Conservation (phyloP, 2,329 filamentous ascomycete genomes). For the Fusarium ramigenum region DNA sequence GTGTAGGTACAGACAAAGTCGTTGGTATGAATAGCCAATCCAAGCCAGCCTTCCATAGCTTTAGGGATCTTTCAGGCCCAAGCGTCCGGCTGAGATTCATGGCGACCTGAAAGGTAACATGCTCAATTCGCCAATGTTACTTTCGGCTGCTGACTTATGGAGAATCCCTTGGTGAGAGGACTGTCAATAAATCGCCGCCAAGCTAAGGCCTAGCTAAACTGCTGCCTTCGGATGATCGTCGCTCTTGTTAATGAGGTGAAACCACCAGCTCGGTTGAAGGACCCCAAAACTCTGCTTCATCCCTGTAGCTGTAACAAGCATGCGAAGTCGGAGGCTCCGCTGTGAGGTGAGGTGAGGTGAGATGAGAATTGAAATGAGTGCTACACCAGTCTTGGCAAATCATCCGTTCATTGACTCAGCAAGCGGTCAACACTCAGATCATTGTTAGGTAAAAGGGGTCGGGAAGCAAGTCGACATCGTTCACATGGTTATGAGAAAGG, state of each 20-base stretch:
- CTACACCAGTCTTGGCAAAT: constrained; percentile 29
- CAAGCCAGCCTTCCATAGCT: constrained; percentile 1
- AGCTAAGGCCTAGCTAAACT: constrained; percentile 6
- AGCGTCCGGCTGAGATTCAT: constrained; percentile 24
- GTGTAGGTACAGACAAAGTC: constrained; percentile 13
- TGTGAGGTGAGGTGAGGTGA: constrained; percentile 21
- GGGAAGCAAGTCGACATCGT: constrained; percentile 5
- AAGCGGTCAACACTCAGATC: constrained; percentile 1
- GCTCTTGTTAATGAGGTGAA: constrained; percentile 21
- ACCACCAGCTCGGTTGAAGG: constrained; percentile 31
- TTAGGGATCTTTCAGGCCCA: constrained; percentile 17
- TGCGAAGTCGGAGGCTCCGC: constrained; percentile 14
- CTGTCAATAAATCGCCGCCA: constrained; percentile 7
- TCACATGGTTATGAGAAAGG: not conserved
- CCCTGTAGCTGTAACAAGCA: constrained; percentile 21
- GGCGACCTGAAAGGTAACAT: constrained; percentile 24
- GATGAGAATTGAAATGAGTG: constrained; percentile 18
- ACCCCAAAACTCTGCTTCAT: constrained; percentile 12
- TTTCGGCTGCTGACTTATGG: constrained; percentile 26
- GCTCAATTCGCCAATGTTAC: constrained; percentile 24
- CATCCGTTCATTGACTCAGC: constrained; percentile 3
- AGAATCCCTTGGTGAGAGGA: constrained; percentile 15
- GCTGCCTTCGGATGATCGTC: constrained; percentile 31
- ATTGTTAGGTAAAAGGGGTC: constrained; percentile 12
- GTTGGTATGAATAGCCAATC: not conserved